phyloP scores from a whole-genome alignment of 2,329 filamentous ascomycete genomes.

The Furcasterigmium sp. region DNA sequence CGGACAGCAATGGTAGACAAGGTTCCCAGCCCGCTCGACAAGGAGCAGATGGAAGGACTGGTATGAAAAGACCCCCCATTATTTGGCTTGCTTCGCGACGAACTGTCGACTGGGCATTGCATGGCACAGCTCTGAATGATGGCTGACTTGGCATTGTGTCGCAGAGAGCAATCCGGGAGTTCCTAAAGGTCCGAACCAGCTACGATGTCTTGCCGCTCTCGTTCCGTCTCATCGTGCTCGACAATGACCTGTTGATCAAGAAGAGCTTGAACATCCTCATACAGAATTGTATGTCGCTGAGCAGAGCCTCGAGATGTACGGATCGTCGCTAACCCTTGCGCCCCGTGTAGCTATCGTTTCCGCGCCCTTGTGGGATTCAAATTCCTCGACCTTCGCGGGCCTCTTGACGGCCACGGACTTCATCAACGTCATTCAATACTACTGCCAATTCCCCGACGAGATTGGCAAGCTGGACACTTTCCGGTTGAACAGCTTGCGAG shows the following conservation, averaged over 20 bases:
- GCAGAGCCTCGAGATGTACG: background rate
- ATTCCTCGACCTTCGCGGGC: conserved; percentile 86
- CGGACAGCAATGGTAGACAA: conserved; percentile 17
- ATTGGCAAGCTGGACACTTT: conserved; percentile 91
- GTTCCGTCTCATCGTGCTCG: conserved; percentile 92
- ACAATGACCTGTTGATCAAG: conserved; percentile 91
- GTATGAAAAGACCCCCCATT: conserved; percentile 41
- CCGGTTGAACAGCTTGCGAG: conserved; percentile 82
- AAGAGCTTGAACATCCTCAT: conserved; percentile 94
- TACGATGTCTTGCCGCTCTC: conserved; percentile 97
- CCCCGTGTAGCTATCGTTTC: conserved; percentile 80
- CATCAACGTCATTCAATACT: conserved; percentile 98
- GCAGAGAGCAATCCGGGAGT: conserved; percentile 87
- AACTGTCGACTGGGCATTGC: too few species aligned
- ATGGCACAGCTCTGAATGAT: too few species aligned
- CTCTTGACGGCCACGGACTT: conserved; percentile 94
- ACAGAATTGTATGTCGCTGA: conserved; percentile 71
- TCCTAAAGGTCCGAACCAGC: conserved; percentile 91
- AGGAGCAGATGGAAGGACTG: conserved; percentile 73
- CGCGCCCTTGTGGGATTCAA: conserved; percentile 93
- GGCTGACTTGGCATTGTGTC: conserved; percentile 1
- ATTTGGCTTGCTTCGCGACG: background rate
- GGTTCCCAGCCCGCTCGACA: conserved; percentile 58
- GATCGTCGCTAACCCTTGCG: conserved; percentile 4
- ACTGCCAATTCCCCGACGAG: conserved; percentile 93